A percentile compares a stretch with the other conserved stretches of the same genome.
These are phyloP conservation scores for Colletotrichum karsti DNA, from an alignment of 2,329 filamentous ascomycete species.

Conservation along the genomic window DNA sequence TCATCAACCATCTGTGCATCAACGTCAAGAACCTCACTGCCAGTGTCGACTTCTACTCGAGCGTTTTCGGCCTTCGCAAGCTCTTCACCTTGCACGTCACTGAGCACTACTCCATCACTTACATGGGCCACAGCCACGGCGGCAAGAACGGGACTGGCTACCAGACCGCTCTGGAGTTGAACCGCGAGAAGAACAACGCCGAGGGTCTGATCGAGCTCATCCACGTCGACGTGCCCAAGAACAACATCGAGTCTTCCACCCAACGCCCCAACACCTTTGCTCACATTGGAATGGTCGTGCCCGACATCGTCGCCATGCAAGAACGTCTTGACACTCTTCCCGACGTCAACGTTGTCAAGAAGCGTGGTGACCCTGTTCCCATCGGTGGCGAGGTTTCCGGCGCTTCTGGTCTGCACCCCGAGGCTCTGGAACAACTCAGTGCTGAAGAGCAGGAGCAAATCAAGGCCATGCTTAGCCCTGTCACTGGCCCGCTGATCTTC, in stretches of 20 bases:
- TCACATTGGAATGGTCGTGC: conserved; percentile 46
- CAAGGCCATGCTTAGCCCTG: conserved; percentile 14
- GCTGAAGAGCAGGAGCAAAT: conserved; percentile 16
- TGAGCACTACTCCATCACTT: conserved; percentile 40
- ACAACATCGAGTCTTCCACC: conserved; percentile 31
- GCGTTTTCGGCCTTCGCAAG: conserved; percentile 43
- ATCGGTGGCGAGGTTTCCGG: conserved; percentile 18
- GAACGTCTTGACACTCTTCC: conserved; percentile 31
- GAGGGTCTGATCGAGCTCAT: conserved; percentile 43
- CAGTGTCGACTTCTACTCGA: conserved; percentile 42
- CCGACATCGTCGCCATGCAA: conserved; percentile 39
- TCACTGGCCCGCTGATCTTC: conserved; percentile 30
- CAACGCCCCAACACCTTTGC: conserved; percentile 39
- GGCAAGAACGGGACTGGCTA: conserved; percentile 47
- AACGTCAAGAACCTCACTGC: conserved; percentile 39
- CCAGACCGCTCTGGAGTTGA: conserved; percentile 42
- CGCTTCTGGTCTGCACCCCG: conserved; percentile 12
- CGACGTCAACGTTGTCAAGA: conserved; percentile 38
- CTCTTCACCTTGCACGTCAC: conserved; percentile 42
- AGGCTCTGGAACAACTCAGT: conserved; percentile 26
- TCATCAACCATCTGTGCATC: conserved; percentile 44
- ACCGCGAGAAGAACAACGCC: conserved; percentile 43
- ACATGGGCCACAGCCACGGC: conserved; percentile 44
- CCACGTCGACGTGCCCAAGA: conserved; percentile 32
- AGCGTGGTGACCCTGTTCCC: conserved; percentile 30